These are phyloP conservation scores for Corinectria fuckeliana DNA, from an alignment of 2,329 filamentous ascomycete genomes.

Conservation along the genomic window DNA sequence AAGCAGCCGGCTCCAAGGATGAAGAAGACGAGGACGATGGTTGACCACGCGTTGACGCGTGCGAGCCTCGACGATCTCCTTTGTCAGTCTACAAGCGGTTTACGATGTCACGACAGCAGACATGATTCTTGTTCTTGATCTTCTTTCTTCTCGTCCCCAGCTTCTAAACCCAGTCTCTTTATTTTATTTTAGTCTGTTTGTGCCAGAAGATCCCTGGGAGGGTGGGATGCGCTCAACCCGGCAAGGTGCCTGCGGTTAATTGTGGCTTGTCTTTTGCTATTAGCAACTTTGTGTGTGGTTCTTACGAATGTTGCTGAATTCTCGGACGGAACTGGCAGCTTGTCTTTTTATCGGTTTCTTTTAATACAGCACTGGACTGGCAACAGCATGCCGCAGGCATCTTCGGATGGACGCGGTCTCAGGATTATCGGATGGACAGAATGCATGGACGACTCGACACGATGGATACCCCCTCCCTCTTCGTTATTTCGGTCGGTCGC, in stretches of 20 bases:
- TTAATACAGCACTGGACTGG: conserved; percentile 49
- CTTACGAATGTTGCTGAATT: not conserved
- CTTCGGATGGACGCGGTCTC: conserved; percentile 29
- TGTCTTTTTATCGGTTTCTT: conserved; percentile 28
- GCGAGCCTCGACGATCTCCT: conserved; percentile 33
- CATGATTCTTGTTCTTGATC: conserved; percentile 34
- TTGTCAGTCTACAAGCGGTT: conserved; percentile 41
- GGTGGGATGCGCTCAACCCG: not conserved
- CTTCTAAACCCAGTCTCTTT: conserved; percentile 5
- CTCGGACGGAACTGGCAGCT: not conserved
- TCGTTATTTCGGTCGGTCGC: conserved; percentile 34
- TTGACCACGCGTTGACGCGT: conserved; percentile 37
- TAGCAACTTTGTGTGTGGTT: conserved; percentile 27
- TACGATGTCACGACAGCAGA: conserved; percentile 47
- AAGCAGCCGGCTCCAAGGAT: conserved; percentile 46
- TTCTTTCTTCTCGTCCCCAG: conserved; percentile 19
- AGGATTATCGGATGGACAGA: conserved; percentile 48
- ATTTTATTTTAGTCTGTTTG: conserved; percentile 1
- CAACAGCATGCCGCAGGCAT: conserved; percentile 44
- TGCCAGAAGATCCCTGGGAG: conserved; percentile 14
- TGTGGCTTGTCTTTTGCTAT: conserved; percentile 19
- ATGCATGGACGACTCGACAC: conserved; percentile 53
- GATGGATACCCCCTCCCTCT: conserved; percentile 52
- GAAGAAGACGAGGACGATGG: conserved; percentile 55
- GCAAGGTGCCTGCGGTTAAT: conserved; percentile 20